phyloP scores from a whole-genome alignment of 257 asterid species.

The Datura wrightii region DNA sequence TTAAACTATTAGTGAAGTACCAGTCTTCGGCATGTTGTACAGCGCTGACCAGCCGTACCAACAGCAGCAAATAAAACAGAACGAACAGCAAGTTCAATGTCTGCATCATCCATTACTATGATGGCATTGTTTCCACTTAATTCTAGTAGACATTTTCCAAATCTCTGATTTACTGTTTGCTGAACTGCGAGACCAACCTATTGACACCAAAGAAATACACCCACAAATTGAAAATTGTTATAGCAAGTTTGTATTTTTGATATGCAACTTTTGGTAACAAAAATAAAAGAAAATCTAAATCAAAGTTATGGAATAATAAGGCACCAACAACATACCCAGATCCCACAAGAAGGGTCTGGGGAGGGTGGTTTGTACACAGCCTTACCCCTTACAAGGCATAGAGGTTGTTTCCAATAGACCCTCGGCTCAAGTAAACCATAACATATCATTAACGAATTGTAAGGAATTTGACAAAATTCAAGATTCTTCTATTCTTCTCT shows the following conservation, averaged over 20 bases:
- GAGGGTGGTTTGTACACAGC: no score
- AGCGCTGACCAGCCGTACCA: slow-evolving; percentile 99
- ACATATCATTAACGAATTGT: background rate
- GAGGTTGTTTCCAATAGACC: no score
- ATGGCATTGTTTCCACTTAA: slow-evolving; percentile 97
- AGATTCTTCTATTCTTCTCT: background rate
- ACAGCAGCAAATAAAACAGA: slow-evolving; percentile 96
- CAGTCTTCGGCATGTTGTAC: slow-evolving; percentile 99
- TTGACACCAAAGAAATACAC: slow-evolving; percentile 29
- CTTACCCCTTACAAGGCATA: no score
- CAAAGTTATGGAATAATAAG: background rate
- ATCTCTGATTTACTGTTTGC: slow-evolving; percentile 85
- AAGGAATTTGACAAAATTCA: background rate
- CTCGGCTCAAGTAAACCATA: no score
- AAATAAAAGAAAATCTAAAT: background rate
- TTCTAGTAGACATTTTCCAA: slow-evolving; percentile 91
- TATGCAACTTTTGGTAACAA: background rate
- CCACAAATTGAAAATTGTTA: background rate
- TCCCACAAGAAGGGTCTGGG: no score
- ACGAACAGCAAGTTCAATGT: slow-evolving; percentile 87
- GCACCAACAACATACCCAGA: no score
- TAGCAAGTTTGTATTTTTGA: background rate
- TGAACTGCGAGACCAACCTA: slow-evolving; percentile 96
- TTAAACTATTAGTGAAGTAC: slow-evolving; percentile 44
- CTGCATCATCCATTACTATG: slow-evolving; percentile 95